Percentiles rank a stretch among this genome's conserved stretches.
phyloP scores from a whole-genome alignment of 208 protist genomes.

The Ichthyophonus hoferi region DNA sequence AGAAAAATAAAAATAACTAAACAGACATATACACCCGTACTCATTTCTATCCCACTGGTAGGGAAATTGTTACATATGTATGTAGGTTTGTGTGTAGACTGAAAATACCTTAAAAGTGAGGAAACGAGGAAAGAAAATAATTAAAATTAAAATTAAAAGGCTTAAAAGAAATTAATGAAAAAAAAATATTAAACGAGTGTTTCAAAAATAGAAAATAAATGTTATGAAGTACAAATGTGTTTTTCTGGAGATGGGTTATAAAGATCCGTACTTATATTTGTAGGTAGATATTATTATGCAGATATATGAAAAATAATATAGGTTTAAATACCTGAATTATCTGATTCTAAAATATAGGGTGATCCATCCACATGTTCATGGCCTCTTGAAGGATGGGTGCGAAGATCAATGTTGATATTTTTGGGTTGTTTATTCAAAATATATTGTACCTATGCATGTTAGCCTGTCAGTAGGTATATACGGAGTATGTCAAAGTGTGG shows the following conservation, averaged over 20 bases:
- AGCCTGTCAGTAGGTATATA: background rate
- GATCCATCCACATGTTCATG: background rate
- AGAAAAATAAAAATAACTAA: too few species aligned
- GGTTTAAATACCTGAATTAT: background rate
- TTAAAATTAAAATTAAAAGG: too few species aligned
- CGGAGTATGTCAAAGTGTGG: background rate
- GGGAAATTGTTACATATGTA: background rate
- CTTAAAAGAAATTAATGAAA: too few species aligned
- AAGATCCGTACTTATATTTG: too few species aligned
- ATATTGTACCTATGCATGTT: background rate
- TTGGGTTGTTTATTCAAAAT: background rate
- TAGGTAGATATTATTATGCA: background rate
- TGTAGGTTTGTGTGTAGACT: background rate
- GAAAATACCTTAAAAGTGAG: too few species aligned
- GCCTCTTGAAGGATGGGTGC: background rate
- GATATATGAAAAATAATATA: background rate
- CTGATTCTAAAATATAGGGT: background rate
- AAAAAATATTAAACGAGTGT: too few species aligned
- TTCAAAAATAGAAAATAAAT: background rate
- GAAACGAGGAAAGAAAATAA: too few species aligned
- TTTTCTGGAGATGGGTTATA: too few species aligned
- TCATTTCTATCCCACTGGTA: too few species aligned
- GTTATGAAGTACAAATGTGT: background rate
- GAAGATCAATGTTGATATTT: background rate
- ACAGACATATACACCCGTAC: too few species aligned